Base-by-base conservation (phyloP, 2,329 filamentous ascomycete genomes). In the Xenoacremonium recifei region DNA sequence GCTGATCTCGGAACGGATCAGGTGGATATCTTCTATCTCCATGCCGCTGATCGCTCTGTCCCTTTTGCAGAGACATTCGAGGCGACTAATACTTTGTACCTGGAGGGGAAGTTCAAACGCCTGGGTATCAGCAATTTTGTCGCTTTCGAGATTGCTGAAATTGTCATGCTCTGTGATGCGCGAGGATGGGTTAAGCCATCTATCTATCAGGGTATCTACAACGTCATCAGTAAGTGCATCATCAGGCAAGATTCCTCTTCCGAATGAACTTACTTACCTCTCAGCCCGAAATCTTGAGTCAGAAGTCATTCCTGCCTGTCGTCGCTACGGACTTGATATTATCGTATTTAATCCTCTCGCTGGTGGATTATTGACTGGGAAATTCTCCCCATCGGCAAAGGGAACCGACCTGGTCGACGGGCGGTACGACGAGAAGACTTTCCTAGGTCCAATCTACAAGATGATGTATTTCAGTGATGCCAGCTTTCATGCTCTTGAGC, bases 171-270 rank as follows among this genome's bases (percentile, higher is more conserved):
- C 31, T 92, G 87, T 73, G 85, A 85, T 55, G 81, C 86, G 67
- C 84, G 87, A 57, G 79, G 80, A 47, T 95, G 87, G 87, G 86
- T 95, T 13, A 79, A 84, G 29, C 89, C 89, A 1, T 89, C 85
- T 1, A 81, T 95, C 42, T 95, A 89, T 66, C 89, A 93, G 65
- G 89, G 76, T 55, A 92, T 95, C 86, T 92, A 91, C 67, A 92
- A 92, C 64, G 80, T 79, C 42, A 87, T 91, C 52, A 88, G 29
- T 32, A 16, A 16, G 29, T 32, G 10, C 6, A 10, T 32, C n/a
- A n/a, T n/a, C n/a, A n/a, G n/a, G n/a, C n/a, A n/a, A 15, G 10
- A 32, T 32, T 11, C 9, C 29, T 16, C 29, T 32, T 32, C 29
- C 29, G 29, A 11, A 32, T 15, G 10, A 32, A 32, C 29, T 32